Conservation (phyloP, 192 early-diverging fungal genomes). For the Dissophora ornata region DNA sequence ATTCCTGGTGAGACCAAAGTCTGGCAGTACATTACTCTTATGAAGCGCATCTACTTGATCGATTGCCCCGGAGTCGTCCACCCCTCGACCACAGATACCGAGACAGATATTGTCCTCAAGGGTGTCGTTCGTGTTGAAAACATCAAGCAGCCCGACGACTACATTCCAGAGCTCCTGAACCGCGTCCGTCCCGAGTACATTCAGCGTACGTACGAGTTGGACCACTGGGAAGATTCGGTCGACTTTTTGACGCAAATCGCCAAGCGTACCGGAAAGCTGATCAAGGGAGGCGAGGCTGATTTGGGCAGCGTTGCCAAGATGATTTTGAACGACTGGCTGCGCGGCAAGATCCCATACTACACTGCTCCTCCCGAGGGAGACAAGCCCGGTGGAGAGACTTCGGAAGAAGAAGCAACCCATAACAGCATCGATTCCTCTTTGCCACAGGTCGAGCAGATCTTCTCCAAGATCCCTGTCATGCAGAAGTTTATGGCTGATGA, state of each 20-base stretch:
- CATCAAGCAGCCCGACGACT: constrained; percentile 88
- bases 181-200: constrained; percentile 93
- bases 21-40: constrained; percentile 99
- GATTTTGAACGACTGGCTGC: constrained; percentile 98
- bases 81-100: constrained; percentile 85
- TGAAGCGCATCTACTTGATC: constrained; percentile 97
- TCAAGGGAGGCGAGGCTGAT: constrained; percentile 98
- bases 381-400: constrained; percentile 29
- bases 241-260: constrained; percentile 95
- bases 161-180: constrained; percentile 83
- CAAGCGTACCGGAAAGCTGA: constrained; percentile 85
- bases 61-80: constrained; percentile 99
- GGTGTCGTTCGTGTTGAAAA: constrained; percentile 97
- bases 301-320: constrained; percentile 91
- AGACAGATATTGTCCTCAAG: constrained; percentile 96
- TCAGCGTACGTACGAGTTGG: constrained; percentile 89
- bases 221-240: constrained; percentile 84
- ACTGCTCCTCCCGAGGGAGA: constrained; percentile 77
- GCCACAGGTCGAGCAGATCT: constrained; percentile 82
- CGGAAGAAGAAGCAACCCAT: constrained; percentile 36
- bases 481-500: constrained; percentile 89
- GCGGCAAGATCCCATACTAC: constrained; percentile 97
- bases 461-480: constrained; percentile 91
- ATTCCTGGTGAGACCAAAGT: constrained; percentile 98
- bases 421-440: constrained; percentile 39